Base-by-base conservation (phyloP, 768 basidiomycete genomes). In the Amanita molliuscula region DNA sequence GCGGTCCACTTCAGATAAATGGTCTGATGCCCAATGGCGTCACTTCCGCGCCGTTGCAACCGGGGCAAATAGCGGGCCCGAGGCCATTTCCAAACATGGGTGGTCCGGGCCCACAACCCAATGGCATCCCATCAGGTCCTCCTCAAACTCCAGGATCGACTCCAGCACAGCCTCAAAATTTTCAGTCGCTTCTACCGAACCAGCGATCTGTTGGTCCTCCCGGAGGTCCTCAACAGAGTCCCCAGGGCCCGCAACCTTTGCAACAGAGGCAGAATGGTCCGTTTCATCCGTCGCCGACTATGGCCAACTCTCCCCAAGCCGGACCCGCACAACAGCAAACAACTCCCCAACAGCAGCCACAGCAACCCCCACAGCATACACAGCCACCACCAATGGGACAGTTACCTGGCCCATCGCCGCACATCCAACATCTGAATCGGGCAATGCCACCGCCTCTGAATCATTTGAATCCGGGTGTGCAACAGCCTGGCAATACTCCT, bases 201-300 rank as follows among this genome's bases (percentile, higher is more conserved):
- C 48, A 49, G 31, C 28, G 48, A 18, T 26, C 48, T 4, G 21
- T 50, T 28, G 41, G 49, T 3, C 29, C 26, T 33, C 49, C 49
- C 6, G 49, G 49, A 15, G 48, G 48, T 18, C 53, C 69, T 59
- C 51, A 58, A 18, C 56, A 57, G 15, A 56, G 55, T 33, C 58
- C 56, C 13, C 63, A 59, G 46, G 60, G 51, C 34, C 55, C 49
- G 29, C 60, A 56, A 43, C 58, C 53, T 33, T 54, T 50, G 2
- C 57, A 60, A 50, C 68, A 60, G 36, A 75, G 72, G 53, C 75
- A 74, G 20, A 63, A 3, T 67, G 72, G 16, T 11, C 75, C 76
- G 7, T 84, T 79, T 61, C 79, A 74, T 36, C 49, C 18, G 6
- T 83, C 81, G 18, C 83, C 83, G 3, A 81, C 76, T 2, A 80